Percentiles rank a stretch among this genome's conserved stretches.
phyloP scores from a whole-genome alignment of 306 rosid genomes.

The Quercus berberidifolia region DNA sequence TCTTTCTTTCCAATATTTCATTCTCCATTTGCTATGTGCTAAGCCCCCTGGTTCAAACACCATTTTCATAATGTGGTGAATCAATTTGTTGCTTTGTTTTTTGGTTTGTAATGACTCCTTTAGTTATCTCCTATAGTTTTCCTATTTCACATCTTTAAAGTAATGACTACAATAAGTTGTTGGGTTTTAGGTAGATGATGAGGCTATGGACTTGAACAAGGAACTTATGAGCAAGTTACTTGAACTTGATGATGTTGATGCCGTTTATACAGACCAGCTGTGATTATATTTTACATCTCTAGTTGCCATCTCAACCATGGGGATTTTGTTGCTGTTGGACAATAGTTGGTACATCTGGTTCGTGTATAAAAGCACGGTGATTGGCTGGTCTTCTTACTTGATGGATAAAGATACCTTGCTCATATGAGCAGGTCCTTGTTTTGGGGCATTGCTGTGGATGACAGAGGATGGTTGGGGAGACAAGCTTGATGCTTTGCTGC shows the following conservation, averaged over 20 bases:
- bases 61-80: neutral
- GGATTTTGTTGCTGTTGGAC: neutral
- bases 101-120: neutral
- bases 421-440: neutral
- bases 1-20: neutral
- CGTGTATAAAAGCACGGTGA: neutral
- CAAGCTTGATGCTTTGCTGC: neutral
- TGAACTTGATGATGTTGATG: conserved; percentile 94
- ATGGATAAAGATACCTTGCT: neutral
- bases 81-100: neutral
- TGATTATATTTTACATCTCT: conserved; percentile 25
- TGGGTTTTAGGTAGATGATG: conserved; percentile 80
- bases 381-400: neutral
- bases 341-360: neutral
- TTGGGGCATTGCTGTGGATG: neutral
- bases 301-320: conserved; percentile 24
- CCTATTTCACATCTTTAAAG: neutral
- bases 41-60: neutral
- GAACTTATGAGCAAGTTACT: conserved; percentile 79
- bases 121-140: neutral
- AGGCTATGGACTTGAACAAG: conserved; percentile 86
- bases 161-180: conserved; percentile 3
- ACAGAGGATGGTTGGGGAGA: neutral
- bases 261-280: conserved; percentile 90
- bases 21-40: neutral